A percentile compares a stretch with the other conserved stretches of the same genome.
These are phyloP conservation scores for Aquilaria agallochum DNA, from an alignment of 441 rosid species.

Conservation along the genomic window DNA sequence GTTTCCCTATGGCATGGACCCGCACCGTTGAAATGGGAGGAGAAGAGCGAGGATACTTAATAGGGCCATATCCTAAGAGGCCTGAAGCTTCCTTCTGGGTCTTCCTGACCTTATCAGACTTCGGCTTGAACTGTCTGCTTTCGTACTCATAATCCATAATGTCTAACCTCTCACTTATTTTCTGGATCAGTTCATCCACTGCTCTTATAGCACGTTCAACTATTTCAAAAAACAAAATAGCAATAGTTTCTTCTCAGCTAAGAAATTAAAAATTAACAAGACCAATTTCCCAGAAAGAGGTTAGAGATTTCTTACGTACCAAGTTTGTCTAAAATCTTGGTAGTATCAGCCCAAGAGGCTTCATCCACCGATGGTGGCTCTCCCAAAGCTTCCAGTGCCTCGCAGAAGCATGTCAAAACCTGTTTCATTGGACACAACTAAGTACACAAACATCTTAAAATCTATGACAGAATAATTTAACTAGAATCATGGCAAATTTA, in stretches of 20 bases:
- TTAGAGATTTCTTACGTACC: conserved; percentile 32
- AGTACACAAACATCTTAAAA: conserved; percentile 6
- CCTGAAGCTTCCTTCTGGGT: conserved; percentile 27
- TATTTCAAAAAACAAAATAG: conserved; percentile 12
- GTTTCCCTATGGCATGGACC: conserved; percentile 61
- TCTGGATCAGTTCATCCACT: conserved; percentile 56
- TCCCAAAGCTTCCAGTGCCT: conserved; percentile 57
- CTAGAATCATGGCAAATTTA: background rate
- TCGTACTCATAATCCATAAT: conserved; percentile 65
- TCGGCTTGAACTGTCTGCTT: conserved; percentile 20
- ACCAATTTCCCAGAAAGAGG: background rate
- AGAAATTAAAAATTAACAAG: background rate
- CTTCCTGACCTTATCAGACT: conserved; percentile 23
- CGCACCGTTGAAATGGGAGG: conserved; percentile 9
- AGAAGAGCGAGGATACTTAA: too few species aligned
- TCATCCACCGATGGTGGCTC: conserved; percentile 54
- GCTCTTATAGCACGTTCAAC: conserved; percentile 60
- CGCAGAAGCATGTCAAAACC: conserved; percentile 55
- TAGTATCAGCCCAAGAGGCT: conserved; percentile 35
- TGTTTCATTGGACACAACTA: conserved; percentile 16
- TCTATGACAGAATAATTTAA: background rate
- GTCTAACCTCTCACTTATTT: conserved; percentile 54
- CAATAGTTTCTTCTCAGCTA: conserved; percentile 3
- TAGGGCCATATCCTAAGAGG: too few species aligned
- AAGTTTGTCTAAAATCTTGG: conserved; percentile 37